These are phyloP conservation scores for Elongisporangium undulatum DNA, from an alignment of 352 stramenopile genomes.

Conservation along the genomic window DNA sequence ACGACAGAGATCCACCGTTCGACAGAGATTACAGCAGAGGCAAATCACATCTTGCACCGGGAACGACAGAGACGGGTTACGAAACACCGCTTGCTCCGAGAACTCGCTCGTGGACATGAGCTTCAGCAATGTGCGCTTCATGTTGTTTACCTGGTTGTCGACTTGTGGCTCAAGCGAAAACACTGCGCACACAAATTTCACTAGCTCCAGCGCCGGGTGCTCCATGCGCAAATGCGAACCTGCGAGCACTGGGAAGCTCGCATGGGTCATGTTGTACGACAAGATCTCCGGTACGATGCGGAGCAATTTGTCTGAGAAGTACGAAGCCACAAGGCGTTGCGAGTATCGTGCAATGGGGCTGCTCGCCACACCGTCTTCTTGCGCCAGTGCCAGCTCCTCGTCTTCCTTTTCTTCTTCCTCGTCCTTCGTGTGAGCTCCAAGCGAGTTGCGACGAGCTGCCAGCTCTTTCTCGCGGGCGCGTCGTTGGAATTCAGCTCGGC, in stretches of 20 bases:
- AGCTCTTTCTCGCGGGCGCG: slow-evolving; percentile 17
- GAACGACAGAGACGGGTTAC: slow-evolving; percentile 93
- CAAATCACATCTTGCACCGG: slow-evolving; percentile 98
- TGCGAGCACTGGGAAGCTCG: slow-evolving; percentile 80
- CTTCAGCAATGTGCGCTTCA: slow-evolving; percentile 91
- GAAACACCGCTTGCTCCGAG: slow-evolving; percentile 82
- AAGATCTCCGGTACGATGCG: slow-evolving; percentile 74
- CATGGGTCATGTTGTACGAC: slow-evolving; percentile 52
- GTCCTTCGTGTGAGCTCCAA: slow-evolving; percentile 7
- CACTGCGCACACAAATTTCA: slow-evolving; percentile 94
- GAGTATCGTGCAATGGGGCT: slow-evolving; percentile 67
- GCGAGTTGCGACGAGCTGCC: not conserved
- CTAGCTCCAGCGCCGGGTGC: slow-evolving; percentile 95
- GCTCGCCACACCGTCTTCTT: slow-evolving; percentile 8
- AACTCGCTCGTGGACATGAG: slow-evolving; percentile 77
- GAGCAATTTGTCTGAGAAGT: slow-evolving; percentile 79
- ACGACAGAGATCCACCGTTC: slow-evolving; percentile 96
- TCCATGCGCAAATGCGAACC: slow-evolving; percentile 80
- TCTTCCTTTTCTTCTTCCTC: slow-evolving; percentile 29
- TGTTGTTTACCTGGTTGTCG: slow-evolving; percentile 84
- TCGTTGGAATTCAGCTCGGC: slow-evolving; percentile 53
- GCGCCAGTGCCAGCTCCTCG: slow-evolving; percentile 36
- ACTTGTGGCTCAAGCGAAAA: slow-evolving; percentile 92
- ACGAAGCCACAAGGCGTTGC: slow-evolving; percentile 58
- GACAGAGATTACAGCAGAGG: slow-evolving; percentile 92